phyloP scores from a whole-genome alignment of 805 yeast genomes.

The Teunomyces stri region DNA sequence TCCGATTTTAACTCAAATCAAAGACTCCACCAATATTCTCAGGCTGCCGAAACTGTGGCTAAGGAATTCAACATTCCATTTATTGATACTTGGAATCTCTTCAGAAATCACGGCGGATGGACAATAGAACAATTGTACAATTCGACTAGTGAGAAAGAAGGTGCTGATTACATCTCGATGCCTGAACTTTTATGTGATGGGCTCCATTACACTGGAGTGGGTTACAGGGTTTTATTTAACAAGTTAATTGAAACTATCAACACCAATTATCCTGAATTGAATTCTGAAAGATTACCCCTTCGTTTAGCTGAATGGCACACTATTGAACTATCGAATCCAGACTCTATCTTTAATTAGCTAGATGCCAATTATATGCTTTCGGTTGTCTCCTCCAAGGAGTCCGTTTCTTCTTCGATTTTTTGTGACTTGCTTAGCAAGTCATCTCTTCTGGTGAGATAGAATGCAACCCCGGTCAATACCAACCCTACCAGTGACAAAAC shows the following conservation, averaged over 20 bases:
- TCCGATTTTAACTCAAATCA: constrained; percentile 41
- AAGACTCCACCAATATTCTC: constrained; percentile 48
- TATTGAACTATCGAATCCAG: constrained; percentile 11
- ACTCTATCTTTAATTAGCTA: constrained; percentile 4
- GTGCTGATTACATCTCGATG: background rate
- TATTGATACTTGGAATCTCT: constrained; percentile 51
- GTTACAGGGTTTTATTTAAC: constrained; percentile 48
- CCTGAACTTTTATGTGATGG: background rate
- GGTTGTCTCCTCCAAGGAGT: background rate
- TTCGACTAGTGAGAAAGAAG: background rate
- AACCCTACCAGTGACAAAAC: constrained; percentile 24
- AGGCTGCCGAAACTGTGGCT: constrained; percentile 49
- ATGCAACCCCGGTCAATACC: constrained; percentile 25
- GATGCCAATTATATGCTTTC: background rate
- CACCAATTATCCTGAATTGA: constrained; percentile 45
- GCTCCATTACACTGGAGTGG: background rate
- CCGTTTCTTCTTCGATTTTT: background rate
- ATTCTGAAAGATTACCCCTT: constrained; percentile 38
- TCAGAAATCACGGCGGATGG: constrained; percentile 32
- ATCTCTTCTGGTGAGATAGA: constrained; percentile 25
- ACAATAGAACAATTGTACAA: constrained; percentile 28
- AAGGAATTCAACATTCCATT: constrained; percentile 49
- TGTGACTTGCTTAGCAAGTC: constrained; percentile 9
- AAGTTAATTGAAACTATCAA: constrained; percentile 40
- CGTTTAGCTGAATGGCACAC: constrained; percentile 44